These are phyloP conservation scores for Coemansia sp. DNA, from an alignment of 192 early-diverging fungal genomes.

Conservation along the genomic window DNA sequence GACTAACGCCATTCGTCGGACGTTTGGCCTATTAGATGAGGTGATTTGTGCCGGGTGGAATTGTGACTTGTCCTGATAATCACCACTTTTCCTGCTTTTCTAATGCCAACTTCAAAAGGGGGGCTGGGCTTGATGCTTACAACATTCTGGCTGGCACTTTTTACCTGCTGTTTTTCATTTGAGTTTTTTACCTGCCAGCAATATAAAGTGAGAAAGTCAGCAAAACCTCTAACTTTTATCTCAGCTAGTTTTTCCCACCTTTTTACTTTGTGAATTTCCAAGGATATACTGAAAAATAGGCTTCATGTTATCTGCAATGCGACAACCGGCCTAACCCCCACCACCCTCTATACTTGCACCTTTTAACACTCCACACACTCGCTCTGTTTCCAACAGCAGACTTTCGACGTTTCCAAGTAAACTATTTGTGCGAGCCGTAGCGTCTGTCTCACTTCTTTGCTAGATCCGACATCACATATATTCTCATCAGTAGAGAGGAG, in stretches of 20 bases:
- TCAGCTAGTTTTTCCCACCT: neutral
- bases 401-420: neutral
- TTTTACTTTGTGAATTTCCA: slow-evolving; percentile 1
- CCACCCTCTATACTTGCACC: neutral
- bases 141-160: no score
- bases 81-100: neutral
- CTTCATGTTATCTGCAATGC: slow-evolving; percentile 25
- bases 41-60: neutral
- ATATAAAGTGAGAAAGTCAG: no score
- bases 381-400: neutral
- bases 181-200: no score
- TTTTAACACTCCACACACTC: neutral
- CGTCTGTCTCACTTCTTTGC: neutral
- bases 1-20: neutral
- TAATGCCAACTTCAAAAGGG: no score
- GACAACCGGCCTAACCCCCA: slow-evolving; percentile 28
- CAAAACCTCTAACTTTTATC: neutral
- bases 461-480: neutral
- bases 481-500: neutral
- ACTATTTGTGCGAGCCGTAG: neutral
- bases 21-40: neutral
- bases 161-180: neutral
- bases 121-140: neutral
- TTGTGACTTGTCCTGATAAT: neutral
- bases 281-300: neutral